phyloP scores from a whole-genome alignment of 768 basidiomycete genomes.

The Macrolepiota dolichaula region DNA sequence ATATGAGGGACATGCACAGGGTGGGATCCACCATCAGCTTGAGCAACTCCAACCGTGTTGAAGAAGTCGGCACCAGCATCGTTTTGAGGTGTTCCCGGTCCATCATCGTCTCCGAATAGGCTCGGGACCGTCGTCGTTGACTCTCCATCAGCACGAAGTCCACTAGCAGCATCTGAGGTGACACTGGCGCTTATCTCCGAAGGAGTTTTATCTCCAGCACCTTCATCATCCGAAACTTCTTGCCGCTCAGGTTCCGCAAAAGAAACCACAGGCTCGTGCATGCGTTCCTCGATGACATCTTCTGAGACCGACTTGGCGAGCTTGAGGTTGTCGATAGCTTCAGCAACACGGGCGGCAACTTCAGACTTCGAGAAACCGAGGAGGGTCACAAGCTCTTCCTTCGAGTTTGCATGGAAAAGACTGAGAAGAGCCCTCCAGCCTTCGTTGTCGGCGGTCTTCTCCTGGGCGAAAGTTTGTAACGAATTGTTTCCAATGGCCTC shows the following conservation, averaged over 20 bases:
- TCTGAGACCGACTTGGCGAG: conserved; percentile 37
- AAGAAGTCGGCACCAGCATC: conserved; percentile 85
- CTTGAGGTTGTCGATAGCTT: conserved; percentile 77
- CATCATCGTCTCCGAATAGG: conserved; percentile 79
- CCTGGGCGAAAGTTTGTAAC: conserved; percentile 69
- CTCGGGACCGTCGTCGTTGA: conserved; percentile 85
- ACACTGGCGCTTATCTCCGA: conserved; percentile 71
- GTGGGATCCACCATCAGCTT: conserved; percentile 35
- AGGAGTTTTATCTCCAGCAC: conserved; percentile 52
- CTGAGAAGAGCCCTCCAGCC: conserved; percentile 89
- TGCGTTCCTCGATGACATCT: conserved; percentile 37
- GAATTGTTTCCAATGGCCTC: conserved; percentile 53
- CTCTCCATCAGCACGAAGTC: conserved; percentile 61
- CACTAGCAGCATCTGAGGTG: conserved; percentile 58
- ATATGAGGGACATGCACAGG: conserved; percentile 70
- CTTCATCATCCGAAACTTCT: conserved; percentile 32
- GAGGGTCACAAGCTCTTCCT: conserved; percentile 86
- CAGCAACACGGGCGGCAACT: conserved; percentile 71
- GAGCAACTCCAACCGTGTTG: conserved; percentile 63
- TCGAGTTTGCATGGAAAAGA: conserved; percentile 84
- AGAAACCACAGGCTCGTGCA: conserved; percentile 76
- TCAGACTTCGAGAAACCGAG: conserved; percentile 92
- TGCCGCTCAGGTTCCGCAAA: conserved; percentile 74
- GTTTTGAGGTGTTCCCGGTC: conserved; percentile 59
- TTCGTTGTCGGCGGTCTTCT: conserved; percentile 42